Evolutionary conservation across 108 stramenopile species (phyloP).

Genomic region (Skeletonema menzelii): DNA sequence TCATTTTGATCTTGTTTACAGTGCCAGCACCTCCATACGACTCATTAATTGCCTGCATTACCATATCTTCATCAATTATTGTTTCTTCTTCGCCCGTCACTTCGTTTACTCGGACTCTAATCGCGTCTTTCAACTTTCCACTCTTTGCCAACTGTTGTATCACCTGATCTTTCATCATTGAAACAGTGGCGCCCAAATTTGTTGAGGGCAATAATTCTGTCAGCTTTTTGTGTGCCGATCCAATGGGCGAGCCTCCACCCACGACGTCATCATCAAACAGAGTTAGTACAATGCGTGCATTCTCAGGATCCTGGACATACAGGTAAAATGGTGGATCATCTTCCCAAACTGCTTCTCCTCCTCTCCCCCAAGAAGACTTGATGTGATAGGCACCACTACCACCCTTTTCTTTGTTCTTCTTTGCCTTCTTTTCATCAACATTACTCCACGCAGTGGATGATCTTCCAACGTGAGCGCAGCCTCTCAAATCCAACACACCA

Average conservation of each 20-base stretch:
- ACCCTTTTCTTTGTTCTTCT: slow-evolving; percentile 44
- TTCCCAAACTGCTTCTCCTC: slow-evolving; percentile 72
- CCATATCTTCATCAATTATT: slow-evolving; percentile 39
- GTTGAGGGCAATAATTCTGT: slow-evolving; percentile 54
- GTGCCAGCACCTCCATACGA: slow-evolving; percentile 57
- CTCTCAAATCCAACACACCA: slow-evolving; percentile 70
- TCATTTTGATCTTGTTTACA: slow-evolving; percentile 53
- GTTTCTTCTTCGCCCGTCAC: slow-evolving; percentile 44
- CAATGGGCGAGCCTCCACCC: slow-evolving; percentile 59
- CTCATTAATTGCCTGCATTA: slow-evolving; percentile 46
- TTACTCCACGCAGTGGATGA: slow-evolving; percentile 79
- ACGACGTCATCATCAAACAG: slow-evolving; percentile 78
- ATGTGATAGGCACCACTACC: slow-evolving; percentile 73
- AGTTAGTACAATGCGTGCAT: slow-evolving; percentile 68
- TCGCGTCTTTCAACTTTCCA: slow-evolving; percentile 30
- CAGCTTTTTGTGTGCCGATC: slow-evolving; percentile 58
- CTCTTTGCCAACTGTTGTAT: slow-evolving; percentile 37
- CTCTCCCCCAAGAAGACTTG: slow-evolving; percentile 60
- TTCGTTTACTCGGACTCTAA: slow-evolving; percentile 28
- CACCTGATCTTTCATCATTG: slow-evolving; percentile 49
- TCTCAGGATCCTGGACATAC: slow-evolving; percentile 76
- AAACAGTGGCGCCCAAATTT: slow-evolving; percentile 39
- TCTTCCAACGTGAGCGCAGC: slow-evolving; percentile 78
- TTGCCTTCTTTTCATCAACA: slow-evolving; percentile 60
- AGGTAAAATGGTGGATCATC: slow-evolving; percentile 77